Evolutionary conservation across 1,284 basidiomycete genomes (phyloP).

Genomic region (Abortiporus biennis): DNA sequence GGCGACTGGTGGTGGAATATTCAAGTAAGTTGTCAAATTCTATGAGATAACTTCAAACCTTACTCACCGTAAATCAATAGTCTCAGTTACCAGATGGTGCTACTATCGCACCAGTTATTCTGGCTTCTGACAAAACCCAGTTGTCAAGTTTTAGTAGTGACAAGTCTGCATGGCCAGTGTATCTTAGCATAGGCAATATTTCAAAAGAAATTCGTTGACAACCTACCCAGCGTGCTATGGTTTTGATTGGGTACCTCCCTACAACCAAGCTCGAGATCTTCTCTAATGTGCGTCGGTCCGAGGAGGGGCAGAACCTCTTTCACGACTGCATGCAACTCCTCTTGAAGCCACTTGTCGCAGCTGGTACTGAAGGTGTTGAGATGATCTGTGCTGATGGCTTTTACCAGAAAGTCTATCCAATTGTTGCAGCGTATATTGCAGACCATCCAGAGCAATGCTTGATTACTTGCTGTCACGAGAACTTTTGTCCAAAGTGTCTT

Average conservation of each 20-base stretch:
- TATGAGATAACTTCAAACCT: background rate
- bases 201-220: slow-evolving; percentile 14
- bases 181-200: slow-evolving; percentile 20
- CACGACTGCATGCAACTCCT: slow-evolving; percentile 23
- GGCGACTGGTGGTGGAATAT: slow-evolving; percentile 35
- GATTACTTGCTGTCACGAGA: slow-evolving; percentile 14
- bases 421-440: slow-evolving; percentile 21
- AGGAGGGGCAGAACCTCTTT: slow-evolving; percentile 18
- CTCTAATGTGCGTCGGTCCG: slow-evolving; percentile 9
- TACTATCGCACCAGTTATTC: slow-evolving; percentile 16
- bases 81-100: slow-evolving; percentile 11
- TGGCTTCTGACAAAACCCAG: slow-evolving; percentile 17
- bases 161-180: slow-evolving; percentile 20
- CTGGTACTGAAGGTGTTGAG: slow-evolving; percentile 15
- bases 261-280: slow-evolving; percentile 17
- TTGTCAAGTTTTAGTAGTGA: slow-evolving; percentile 16
- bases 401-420: slow-evolving; percentile 15
- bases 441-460: slow-evolving; percentile 22
- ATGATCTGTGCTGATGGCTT: slow-evolving; percentile 21
- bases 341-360: slow-evolving; percentile 13
- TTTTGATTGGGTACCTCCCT: slow-evolving; percentile 24
- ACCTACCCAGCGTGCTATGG: slow-evolving; percentile 13
- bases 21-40: slow-evolving; percentile 23
- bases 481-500: slow-evolving; percentile 14
- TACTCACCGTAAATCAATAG: slow-evolving; percentile 4